phyloP scores from a whole-genome alignment of 176 grass and related monocot species.

The Oryza coarctata region DNA sequence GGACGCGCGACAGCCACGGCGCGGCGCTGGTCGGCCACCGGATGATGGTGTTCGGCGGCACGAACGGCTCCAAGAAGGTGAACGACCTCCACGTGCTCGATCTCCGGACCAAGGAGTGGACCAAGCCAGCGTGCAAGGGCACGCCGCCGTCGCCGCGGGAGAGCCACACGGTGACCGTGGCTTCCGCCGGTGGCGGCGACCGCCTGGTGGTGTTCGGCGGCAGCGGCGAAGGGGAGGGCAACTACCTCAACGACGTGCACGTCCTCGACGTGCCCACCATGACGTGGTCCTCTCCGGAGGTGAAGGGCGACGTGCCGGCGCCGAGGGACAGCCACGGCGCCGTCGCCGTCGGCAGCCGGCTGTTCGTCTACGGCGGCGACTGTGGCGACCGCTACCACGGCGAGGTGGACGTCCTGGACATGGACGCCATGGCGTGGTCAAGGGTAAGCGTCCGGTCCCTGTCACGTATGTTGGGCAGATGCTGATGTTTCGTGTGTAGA shows the following conservation, averaged over 20 bases:
- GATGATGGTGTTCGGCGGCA: slow-evolving; percentile 92
- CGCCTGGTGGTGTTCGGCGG: slow-evolving; percentile 85
- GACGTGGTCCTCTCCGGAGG: slow-evolving; percentile 78
- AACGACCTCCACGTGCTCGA: slow-evolving; percentile 85
- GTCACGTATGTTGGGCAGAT: slow-evolving; percentile 37
- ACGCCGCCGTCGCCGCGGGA: slow-evolving; percentile 66
- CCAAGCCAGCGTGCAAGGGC: slow-evolving; percentile 62
- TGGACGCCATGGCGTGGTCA: slow-evolving; percentile 81
- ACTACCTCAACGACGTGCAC: slow-evolving; percentile 92
- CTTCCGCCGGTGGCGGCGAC: slow-evolving; percentile 39
- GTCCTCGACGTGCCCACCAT: slow-evolving; percentile 70
- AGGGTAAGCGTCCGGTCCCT: slow-evolving; percentile 55
- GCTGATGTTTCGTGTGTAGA: slow-evolving; percentile 27
- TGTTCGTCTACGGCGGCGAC: slow-evolving; percentile 84
- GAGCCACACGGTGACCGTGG: slow-evolving; percentile 75
- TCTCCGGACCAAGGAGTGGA: slow-evolving; percentile 80
- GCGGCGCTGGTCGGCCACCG: slow-evolving; percentile 61
- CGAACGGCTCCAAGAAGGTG: slow-evolving; percentile 86
- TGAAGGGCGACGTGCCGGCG: slow-evolving; percentile 53
- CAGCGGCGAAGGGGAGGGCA: slow-evolving; percentile 87
- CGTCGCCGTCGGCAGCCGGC: slow-evolving; percentile 54
- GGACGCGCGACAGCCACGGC: slow-evolving; percentile 87
- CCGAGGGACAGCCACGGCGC: slow-evolving; percentile 93
- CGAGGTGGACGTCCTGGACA: slow-evolving; percentile 90
- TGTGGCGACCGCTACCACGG: slow-evolving; percentile 86